Evolutionary conservation across 2,329 filamentous ascomycete genomes (phyloP).

Genomic region (Ploettnerulaceae sp.): DNA sequence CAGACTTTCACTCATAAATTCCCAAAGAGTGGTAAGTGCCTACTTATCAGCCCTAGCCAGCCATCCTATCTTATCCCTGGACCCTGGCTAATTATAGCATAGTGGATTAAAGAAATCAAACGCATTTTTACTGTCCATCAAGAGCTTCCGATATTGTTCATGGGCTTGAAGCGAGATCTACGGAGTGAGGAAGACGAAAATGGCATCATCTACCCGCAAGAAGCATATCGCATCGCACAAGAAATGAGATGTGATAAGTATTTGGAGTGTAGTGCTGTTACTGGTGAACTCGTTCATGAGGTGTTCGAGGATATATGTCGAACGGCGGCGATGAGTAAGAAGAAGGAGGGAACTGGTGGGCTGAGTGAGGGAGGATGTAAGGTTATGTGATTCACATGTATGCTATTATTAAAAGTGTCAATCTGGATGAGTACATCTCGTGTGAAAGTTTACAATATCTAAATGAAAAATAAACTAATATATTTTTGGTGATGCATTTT

Average conservation of each 20-base stretch:
- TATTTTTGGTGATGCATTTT: too few species aligned
- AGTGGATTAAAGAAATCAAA: conserved; percentile 56
- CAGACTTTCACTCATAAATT: conserved; percentile 52
- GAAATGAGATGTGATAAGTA: conserved; percentile 58
- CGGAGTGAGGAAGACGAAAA: conserved; percentile 53
- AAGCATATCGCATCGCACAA: conserved; percentile 53
- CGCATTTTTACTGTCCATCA: conserved; percentile 41
- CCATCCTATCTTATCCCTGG: not conserved
- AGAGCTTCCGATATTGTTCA: conserved; percentile 48
- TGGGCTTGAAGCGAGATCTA: conserved; percentile 58
- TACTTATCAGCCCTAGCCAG: not conserved
- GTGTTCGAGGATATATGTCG: conserved; percentile 58
- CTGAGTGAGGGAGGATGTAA: conserved; percentile 52
- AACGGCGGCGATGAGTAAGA: conserved; percentile 47
- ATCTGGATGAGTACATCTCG: too few species aligned
- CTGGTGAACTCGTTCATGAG: conserved; percentile 52
- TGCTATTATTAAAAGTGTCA: too few species aligned
- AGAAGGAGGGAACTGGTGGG: conserved; percentile 35
- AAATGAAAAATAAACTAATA: too few species aligned
- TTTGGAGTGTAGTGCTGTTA: conserved; percentile 58
- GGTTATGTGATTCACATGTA: conserved; percentile 40
- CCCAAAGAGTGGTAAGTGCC: conserved; percentile 48
- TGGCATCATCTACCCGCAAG: conserved; percentile 56
- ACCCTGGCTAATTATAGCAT: not conserved
- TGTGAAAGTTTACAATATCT: too few species aligned